Evolutionary conservation across 306 rosid genomes (phyloP).

Genomic region (Elaeagnus macrophylla): DNA sequence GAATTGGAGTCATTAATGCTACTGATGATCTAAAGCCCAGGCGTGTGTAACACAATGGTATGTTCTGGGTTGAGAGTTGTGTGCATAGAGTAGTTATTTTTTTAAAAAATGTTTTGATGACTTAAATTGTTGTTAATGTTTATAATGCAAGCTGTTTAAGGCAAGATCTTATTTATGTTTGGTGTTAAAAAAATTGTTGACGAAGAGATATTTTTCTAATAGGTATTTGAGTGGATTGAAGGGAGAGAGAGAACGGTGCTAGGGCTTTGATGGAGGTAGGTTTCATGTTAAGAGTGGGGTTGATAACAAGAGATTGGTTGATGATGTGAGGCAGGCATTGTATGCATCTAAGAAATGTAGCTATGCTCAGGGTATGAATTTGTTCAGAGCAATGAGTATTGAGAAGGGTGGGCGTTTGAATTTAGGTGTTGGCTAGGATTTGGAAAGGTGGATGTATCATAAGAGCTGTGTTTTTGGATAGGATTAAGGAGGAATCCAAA

Average conservation of each 20-base stretch:
- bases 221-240: slow-evolving; percentile 61
- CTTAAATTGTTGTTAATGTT: too few relatives aligned
- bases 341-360: slow-evolving; percentile 78
- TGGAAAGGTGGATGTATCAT: slow-evolving; percentile 85
- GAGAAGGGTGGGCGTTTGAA: slow-evolving; percentile 68
- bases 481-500: slow-evolving; percentile 70
- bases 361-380: slow-evolving; percentile 77
- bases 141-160: too few relatives aligned
- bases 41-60: too few relatives aligned
- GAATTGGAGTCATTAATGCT: too few relatives aligned
- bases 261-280: slow-evolving; percentile 15
- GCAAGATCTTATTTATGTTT: too few relatives aligned
- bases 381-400: slow-evolving; percentile 59
- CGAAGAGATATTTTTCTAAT: too few relatives aligned
- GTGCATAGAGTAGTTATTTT: too few relatives aligned
- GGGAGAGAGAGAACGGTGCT: slow-evolving; percentile 51
- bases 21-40: too few relatives aligned
- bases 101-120: too few relatives aligned
- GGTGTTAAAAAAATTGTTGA: too few relatives aligned
- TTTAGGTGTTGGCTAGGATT: slow-evolving; percentile 66
- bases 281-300: slow-evolving; percentile 25
- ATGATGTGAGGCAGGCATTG: slow-evolving; percentile 72
- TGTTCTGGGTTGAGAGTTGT: too few relatives aligned
- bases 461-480: slow-evolving; percentile 61
- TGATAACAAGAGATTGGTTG: slow-evolving; percentile 52